These are phyloP conservation scores for Adansonia digitata DNA, from an alignment of 345 rosid genomes.

Conservation along the genomic window DNA sequence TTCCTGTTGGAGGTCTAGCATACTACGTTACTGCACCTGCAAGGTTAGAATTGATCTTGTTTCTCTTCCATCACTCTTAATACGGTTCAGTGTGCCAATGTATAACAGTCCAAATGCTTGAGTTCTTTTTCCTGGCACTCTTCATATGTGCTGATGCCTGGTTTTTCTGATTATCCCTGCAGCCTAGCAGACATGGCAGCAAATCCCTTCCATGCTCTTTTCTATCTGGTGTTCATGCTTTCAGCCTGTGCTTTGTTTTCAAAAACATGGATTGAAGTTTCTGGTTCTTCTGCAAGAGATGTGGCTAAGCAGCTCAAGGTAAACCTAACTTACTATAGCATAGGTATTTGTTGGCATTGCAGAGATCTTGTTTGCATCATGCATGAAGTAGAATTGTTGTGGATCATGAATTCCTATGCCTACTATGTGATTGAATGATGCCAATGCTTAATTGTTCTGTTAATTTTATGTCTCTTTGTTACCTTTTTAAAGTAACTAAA, in stretches of 20 bases:
- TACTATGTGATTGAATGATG: too few relatives aligned
- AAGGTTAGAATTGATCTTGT: neutral
- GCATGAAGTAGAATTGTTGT: too few relatives aligned
- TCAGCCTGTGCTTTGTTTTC: neutral
- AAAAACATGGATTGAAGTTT: neutral
- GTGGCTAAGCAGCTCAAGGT: neutral
- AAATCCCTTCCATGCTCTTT: neutral
- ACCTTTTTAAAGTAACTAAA: too few relatives aligned
- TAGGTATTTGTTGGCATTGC: too few relatives aligned
- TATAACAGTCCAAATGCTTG: too few relatives aligned
- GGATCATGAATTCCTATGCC: too few relatives aligned
- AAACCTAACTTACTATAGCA: neutral
- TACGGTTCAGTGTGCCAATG: neutral
- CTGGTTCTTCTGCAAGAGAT: neutral
- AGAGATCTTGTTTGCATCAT: too few relatives aligned
- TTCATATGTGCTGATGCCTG: neutral
- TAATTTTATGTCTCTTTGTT: too few relatives aligned
- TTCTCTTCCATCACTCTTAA: neutral
- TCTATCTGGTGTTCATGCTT: neutral
- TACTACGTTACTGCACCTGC: neutral
- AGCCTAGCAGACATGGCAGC: neutral
- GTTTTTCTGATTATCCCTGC: neutral
- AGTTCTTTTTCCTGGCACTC: neutral
- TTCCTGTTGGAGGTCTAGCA: neutral
- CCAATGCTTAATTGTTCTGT: too few relatives aligned